Percentiles rank a stretch among this genome's conserved stretches.
phyloP scores from a whole-genome alignment of 345 rosid genomes.

The Brassica carinata region DNA sequence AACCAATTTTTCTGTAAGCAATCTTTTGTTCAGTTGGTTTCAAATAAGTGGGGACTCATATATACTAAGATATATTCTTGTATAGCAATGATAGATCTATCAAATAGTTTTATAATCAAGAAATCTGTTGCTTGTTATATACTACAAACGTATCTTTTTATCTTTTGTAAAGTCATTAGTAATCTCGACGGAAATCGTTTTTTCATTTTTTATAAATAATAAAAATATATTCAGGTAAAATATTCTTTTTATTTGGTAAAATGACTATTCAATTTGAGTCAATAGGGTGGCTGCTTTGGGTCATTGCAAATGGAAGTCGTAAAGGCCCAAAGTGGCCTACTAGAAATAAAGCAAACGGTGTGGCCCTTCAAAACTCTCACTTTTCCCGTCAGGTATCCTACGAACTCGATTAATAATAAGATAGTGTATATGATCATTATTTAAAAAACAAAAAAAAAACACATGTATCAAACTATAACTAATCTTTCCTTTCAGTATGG shows the following conservation, averaged over 20 bases:
- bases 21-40: too few relatives aligned
- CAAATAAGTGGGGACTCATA: neutral
- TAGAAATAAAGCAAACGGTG: neutral
- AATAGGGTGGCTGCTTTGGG: neutral
- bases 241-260: neutral
- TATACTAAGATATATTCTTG: neutral
- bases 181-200: neutral
- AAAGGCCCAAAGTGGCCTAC: conserved; percentile 12
- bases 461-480: too few relatives aligned
- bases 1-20: neutral
- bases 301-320: neutral
- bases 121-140: too few relatives aligned
- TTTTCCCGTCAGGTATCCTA: neutral
- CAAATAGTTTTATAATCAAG: too few relatives aligned
- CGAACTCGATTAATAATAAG: too few relatives aligned
- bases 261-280: too few relatives aligned
- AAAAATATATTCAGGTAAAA: neutral
- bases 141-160: neutral
- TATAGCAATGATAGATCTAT: too few relatives aligned
- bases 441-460: too few relatives aligned
- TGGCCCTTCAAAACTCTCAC: neutral
- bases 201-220: too few relatives aligned
- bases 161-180: too few relatives aligned
- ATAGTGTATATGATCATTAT: too few relatives aligned
- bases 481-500: too few relatives aligned